phyloP scores from a whole-genome alignment of 345 rosid genomes.

The Schrenkiella parvula region DNA sequence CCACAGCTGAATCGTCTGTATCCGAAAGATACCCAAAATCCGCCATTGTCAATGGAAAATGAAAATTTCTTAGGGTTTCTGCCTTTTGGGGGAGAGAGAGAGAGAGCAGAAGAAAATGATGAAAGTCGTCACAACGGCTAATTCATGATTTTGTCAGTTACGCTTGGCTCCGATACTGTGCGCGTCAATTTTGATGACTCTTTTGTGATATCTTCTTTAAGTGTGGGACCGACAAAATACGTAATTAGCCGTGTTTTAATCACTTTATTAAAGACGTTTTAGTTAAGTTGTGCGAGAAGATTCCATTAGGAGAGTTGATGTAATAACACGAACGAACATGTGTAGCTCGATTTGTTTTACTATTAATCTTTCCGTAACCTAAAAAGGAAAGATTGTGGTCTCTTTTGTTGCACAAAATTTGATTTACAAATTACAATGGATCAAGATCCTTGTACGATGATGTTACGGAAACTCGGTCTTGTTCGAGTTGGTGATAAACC shows the following conservation, averaged over 20 bases:
- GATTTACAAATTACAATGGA: conserved; percentile 30
- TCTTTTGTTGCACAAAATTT: conserved; percentile 23
- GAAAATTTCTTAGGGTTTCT: conserved; percentile 5
- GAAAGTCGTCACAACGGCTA: conserved; percentile 47
- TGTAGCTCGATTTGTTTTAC: background rate
- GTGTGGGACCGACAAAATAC: conserved; percentile 5
- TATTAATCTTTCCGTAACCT: background rate
- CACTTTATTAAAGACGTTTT: background rate
- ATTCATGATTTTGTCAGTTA: conserved; percentile 32
- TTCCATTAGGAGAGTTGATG: background rate
- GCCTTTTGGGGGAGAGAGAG: background rate
- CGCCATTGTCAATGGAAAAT: conserved; percentile 38
- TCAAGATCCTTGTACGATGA: conserved; percentile 25
- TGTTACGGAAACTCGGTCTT: conserved; percentile 35
- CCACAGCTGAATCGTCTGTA: conserved; percentile 75
- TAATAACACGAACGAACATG: background rate
- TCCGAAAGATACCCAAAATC: conserved; percentile 63
- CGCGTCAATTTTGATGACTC: conserved; percentile 9
- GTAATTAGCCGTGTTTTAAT: background rate
- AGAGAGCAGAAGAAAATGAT: background rate
- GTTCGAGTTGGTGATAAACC: conserved; percentile 69
- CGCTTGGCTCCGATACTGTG: conserved; percentile 16
- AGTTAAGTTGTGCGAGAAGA: background rate
- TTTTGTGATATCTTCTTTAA: background rate
- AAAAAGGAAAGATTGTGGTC: background rate